Evolutionary conservation across 1,284 basidiomycete species (phyloP), one percentile per base, ranked within the genome.

Genomic region (Heliocybe sulcata): DNA sequence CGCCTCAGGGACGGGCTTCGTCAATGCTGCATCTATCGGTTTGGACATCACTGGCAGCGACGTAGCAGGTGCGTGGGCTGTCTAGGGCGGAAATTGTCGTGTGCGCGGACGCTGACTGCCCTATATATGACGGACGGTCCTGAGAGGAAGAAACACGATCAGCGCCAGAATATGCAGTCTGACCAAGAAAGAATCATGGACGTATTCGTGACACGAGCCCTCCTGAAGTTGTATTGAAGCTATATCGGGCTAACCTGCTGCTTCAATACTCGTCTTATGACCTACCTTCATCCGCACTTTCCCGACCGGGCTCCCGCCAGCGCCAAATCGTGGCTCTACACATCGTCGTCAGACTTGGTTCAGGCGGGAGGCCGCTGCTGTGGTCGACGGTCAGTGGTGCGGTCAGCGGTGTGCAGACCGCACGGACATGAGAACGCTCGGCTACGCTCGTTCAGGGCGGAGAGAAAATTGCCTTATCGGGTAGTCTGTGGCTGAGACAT

Each of bases 161-260:
- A 42, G 19, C 38, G 38, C 6, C 38, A 42, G 38, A 16, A 42
- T 42, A 42, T 42, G 16, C 16, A n/a, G 38, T 20, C 38, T 42
- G 38, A 42, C 38, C 38, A 42, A 42, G 38, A 42, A 42, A 42
- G 38, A 42, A 42, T 42, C 38, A 42, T 42, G 38, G 38, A 42
- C 38, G 38, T 20, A 42, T 42, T 42, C n/a, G 38, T 42, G 38
- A 42, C 38, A 42, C 38, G 38, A 42, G 38, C 19, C 38, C 38
- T 42, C n/a, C 38, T 9, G 38, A 42, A 42, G 6, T 6, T 9
- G 19, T 8, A 42, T 6, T 20, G 6, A 6, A 20, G 16, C 38
- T 42, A 42, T 42, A 42, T 42, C 38, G 38, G 38, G 38, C 8
- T 42, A 42, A 20, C 38, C 4, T 42, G 38, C 38, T 42, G 8